Evolutionary conservation across 2,329 filamentous ascomycete genomes (phyloP).

Genomic region (Alternaria hordeiaustralica): DNA sequence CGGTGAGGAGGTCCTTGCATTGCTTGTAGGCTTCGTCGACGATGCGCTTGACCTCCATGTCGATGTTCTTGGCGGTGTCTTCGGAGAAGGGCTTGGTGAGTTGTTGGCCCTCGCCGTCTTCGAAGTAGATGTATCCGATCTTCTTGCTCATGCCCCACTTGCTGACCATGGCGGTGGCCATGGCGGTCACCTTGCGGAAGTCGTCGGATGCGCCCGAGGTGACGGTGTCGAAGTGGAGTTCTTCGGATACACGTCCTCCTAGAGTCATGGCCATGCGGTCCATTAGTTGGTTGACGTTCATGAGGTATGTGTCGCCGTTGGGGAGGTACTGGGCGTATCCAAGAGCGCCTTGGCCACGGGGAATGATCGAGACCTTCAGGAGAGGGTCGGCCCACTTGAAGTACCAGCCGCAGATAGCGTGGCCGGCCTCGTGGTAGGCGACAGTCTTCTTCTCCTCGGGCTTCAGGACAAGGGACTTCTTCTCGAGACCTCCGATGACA

Average conservation of each 20-base stretch:
- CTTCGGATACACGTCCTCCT: slow-evolving; percentile 91
- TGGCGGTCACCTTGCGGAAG: slow-evolving; percentile 96
- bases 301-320: slow-evolving; percentile 86
- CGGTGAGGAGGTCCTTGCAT: slow-evolving; percentile 80
- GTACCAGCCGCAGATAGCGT: slow-evolving; percentile 98
- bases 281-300: slow-evolving; percentile 96
- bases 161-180: slow-evolving; percentile 98
- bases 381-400: slow-evolving; percentile 95
- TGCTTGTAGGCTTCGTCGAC: slow-evolving; percentile 91
- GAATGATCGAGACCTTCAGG: slow-evolving; percentile 98
- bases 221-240: slow-evolving; percentile 95
- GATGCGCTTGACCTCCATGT: slow-evolving; percentile 87
- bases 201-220: slow-evolving; percentile 95
- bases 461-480: slow-evolving; percentile 92
- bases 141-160: slow-evolving; percentile 98
- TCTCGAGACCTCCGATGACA: slow-evolving; percentile 94
- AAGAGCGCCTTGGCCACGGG: slow-evolving; percentile 88
- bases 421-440: slow-evolving; percentile 96
- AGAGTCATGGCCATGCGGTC: slow-evolving; percentile 99
- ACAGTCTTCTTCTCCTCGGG: slow-evolving; percentile 95
- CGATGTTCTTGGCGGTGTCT: slow-evolving; percentile 89
- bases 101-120: slow-evolving; percentile 78
- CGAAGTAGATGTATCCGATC: slow-evolving; percentile 90
- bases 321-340: slow-evolving; percentile 99
- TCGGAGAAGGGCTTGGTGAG: slow-evolving; percentile 96